phyloP scores from a whole-genome alignment of 257 asterid species.

The Cynanchum wilfordii region DNA sequence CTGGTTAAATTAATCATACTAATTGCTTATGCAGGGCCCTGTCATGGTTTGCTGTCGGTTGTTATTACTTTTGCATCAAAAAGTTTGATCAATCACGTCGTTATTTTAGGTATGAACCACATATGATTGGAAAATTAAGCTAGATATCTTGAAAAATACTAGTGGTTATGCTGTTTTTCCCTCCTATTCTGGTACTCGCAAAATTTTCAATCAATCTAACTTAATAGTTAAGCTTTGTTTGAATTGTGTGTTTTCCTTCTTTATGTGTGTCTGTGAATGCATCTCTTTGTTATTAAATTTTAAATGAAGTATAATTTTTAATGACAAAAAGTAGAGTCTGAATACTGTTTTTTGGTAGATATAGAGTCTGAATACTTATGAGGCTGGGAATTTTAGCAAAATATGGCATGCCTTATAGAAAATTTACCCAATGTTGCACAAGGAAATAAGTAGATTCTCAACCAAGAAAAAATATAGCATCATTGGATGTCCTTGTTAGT shows the following conservation, averaged over 20 bases:
- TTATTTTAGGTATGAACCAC: slow-evolving; percentile 66
- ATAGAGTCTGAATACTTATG: too few species aligned
- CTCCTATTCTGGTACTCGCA: neutral
- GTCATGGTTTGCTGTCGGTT: slow-evolving; percentile 98
- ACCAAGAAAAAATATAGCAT: neutral
- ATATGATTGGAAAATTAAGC: neutral
- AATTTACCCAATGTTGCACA: neutral
- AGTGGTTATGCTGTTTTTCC: neutral
- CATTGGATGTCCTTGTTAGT: neutral
- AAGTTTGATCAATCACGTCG: slow-evolving; percentile 94
- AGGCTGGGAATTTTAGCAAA: neutral
- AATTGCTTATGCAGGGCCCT: slow-evolving; percentile 64
- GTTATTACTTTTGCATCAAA: slow-evolving; percentile 90
- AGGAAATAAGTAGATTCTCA: neutral
- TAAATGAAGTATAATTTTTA: too few species aligned
- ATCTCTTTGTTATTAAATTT: too few species aligned
- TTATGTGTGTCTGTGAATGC: neutral
- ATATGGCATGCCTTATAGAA: neutral
- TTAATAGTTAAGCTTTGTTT: neutral
- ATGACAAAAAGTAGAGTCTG: neutral
- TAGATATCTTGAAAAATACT: neutral
- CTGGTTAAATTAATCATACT: slow-evolving; percentile 9
- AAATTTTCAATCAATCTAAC: neutral
- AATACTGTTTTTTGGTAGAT: too few species aligned
- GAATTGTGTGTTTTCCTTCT: neutral